These are phyloP conservation scores for Pleurostoma richardsiae DNA, from an alignment of 2,329 filamentous ascomycete species.

Conservation along the genomic window DNA sequence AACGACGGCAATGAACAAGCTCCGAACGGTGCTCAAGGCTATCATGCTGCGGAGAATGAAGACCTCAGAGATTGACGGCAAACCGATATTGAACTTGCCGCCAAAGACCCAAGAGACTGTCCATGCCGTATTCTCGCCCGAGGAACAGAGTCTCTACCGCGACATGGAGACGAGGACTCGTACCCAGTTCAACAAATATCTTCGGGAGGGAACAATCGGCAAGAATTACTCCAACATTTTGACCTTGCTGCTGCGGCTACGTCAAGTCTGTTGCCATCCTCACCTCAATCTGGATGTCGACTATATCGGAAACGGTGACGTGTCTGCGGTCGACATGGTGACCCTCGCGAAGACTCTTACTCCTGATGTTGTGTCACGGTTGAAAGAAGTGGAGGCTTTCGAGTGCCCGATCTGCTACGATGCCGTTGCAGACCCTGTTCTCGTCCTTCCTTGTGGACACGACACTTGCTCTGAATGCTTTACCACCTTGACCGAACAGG, in stretches of 20 bases:
- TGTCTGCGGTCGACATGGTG: constrained; percentile 35
- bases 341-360: constrained; percentile 51
- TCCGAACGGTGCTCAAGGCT: constrained; percentile 73
- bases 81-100: constrained; percentile 67
- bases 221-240: constrained; percentile 76
- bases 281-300: constrained; percentile 53
- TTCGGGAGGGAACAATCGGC: constrained; percentile 62
- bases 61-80: constrained; percentile 70
- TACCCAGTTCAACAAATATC: constrained; percentile 71
- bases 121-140: constrained; percentile 61
- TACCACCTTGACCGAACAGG: constrained; percentile 58
- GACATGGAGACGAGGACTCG: constrained; percentile 63
- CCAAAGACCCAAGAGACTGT: constrained; percentile 57
- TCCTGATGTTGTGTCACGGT: constrained; percentile 57
- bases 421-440: constrained; percentile 65
- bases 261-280: constrained; percentile 76
- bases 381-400: constrained; percentile 56
- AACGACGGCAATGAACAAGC: constrained; percentile 60
- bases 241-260: constrained; percentile 72
- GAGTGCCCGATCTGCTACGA: constrained; percentile 85
- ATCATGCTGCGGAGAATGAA: constrained; percentile 82
- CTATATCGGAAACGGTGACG: constrained; percentile 34
- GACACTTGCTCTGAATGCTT: constrained; percentile 75
- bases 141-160: constrained; percentile 61
- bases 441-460: constrained; percentile 82